Evolutionary conservation across 1,284 basidiomycete species (phyloP).

Genomic region (Pascua guehoae): DNA sequence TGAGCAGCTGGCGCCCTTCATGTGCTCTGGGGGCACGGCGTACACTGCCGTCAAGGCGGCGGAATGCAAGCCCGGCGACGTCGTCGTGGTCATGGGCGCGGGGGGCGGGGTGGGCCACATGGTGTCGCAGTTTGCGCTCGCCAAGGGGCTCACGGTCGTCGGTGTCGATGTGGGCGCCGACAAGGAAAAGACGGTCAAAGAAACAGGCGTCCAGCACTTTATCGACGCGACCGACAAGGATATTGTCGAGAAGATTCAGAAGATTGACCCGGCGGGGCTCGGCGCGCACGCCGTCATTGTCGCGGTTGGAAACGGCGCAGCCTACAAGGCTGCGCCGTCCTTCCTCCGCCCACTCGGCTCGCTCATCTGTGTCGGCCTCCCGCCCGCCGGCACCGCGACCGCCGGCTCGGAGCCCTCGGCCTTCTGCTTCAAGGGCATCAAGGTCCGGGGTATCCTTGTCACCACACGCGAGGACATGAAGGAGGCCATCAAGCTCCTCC

Average conservation of each 20-base stretch:
- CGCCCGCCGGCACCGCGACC: slow-evolving; percentile 31
- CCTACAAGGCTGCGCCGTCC: slow-evolving; percentile 10
- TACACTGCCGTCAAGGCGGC: slow-evolving; percentile 21
- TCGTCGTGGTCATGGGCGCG: slow-evolving; percentile 12
- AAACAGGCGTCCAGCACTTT: slow-evolving; percentile 12
- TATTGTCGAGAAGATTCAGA: slow-evolving; percentile 8
- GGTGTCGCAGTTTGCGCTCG: slow-evolving; percentile 20
- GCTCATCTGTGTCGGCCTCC: slow-evolving; percentile 16
- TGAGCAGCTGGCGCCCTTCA: slow-evolving; percentile 20
- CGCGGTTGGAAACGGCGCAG: slow-evolving; percentile 17
- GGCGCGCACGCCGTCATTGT: slow-evolving; percentile 15
- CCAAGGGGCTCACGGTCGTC: slow-evolving; percentile 14
- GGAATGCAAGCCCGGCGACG: slow-evolving; percentile 10
- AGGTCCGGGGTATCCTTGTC: slow-evolving; percentile 44
- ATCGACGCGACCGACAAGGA: slow-evolving; percentile 13
- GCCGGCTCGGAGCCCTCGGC: slow-evolving; percentile 32
- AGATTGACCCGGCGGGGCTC: slow-evolving; percentile 3
- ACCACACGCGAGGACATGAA: slow-evolving; percentile 19
- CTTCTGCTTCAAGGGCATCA: slow-evolving; percentile 47
- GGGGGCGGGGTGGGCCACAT: slow-evolving; percentile 22
- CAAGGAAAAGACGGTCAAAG: slow-evolving; percentile 7
- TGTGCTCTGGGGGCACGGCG: slow-evolving; percentile 20
- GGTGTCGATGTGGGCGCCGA: slow-evolving; percentile 18
- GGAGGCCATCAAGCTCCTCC: slow-evolving; percentile 14
- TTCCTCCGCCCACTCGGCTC: slow-evolving; percentile 16